These are phyloP conservation scores for Rhipidocladum racemiflorum DNA, from an alignment of 176 grass and related monocot species.

Conservation along the genomic window DNA sequence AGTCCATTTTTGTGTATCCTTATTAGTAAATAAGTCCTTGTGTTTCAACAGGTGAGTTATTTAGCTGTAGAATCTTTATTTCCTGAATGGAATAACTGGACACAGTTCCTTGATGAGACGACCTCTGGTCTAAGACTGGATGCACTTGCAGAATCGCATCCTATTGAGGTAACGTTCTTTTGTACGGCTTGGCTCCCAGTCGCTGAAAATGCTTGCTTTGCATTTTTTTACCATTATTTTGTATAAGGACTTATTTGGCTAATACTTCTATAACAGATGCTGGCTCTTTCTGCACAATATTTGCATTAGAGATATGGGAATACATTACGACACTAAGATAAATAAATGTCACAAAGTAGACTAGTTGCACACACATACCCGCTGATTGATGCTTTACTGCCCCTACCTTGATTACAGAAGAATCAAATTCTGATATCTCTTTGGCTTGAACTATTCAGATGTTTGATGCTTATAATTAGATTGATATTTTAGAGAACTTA, in stretches of 20 bases:
- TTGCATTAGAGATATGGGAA: background rate
- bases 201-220: background rate
- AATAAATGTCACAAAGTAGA: background rate
- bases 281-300: background rate
- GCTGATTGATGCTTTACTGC: background rate
- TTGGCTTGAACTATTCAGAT: background rate
- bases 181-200: background rate
- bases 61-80: constrained; percentile 77
- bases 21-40: constrained; percentile 9
- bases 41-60: constrained; percentile 76
- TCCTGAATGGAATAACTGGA: constrained; percentile 94
- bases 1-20: background rate
- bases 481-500: background rate
- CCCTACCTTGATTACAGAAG: constrained; percentile 6
- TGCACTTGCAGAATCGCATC: constrained; percentile 91
- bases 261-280: background rate
- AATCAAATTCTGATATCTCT: background rate
- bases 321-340: background rate
- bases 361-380: background rate
- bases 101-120: constrained; percentile 85
- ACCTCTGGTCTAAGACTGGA: constrained; percentile 73
- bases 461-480: background rate
- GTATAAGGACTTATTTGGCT: constrained; percentile 1
- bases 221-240: background rate
- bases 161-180: constrained; percentile 81